Evolutionary conservation across 2,329 filamentous ascomycete species (phyloP), one percentile per base, ranked within the genome.

Genomic region (Aspergillus proliferans): DNA sequence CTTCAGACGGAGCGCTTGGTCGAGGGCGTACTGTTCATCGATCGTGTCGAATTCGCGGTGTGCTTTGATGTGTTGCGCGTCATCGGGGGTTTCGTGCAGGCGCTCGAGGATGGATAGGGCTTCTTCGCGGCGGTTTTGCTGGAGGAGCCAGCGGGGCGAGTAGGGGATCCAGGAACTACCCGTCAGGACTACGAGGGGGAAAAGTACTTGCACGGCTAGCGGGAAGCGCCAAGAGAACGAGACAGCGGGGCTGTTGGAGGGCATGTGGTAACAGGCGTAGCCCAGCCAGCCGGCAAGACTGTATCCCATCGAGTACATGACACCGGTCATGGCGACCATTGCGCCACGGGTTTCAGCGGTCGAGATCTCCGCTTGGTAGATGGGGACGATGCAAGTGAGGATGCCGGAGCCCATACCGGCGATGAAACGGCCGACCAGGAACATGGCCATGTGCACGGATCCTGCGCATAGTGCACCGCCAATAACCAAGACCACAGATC

Each of bases 371-470:
- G 63, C 77, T 55, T 85, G 80, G 65, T 87, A 87, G 19, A 87
- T 79, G 0, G 83, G 83, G 1, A 87, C 85, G 58, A 87, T 74
- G 3, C 84, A 82, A 14, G 84, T 87, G 54, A 81, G 80, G 56
- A 90, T 87, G 51, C 86, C 87, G 45, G 89, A 83, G 51, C 83
- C 83, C 53, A 88, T 61, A 36, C 87, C 87, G 49, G 85, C 83
- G 62, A 90, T 79, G 52, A 84, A 71, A 54, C 87, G 82, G 2
- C 86, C 86, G 2, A 79, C 78, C 49, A 86, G 57, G 51, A 74
- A 71, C 70, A 73, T 74, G 40, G 59, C 65, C 15, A 71, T 63
- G 45, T 65, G 56, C 12, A 66, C 63, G 8, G 65, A 56, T 1
- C 65, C 69, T 18, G 68, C 59, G 43, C 68, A 71, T 12, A 74